phyloP scores from a whole-genome alignment of 2,329 filamentous ascomycete species.

The Hymenoscyphus repandus region DNA sequence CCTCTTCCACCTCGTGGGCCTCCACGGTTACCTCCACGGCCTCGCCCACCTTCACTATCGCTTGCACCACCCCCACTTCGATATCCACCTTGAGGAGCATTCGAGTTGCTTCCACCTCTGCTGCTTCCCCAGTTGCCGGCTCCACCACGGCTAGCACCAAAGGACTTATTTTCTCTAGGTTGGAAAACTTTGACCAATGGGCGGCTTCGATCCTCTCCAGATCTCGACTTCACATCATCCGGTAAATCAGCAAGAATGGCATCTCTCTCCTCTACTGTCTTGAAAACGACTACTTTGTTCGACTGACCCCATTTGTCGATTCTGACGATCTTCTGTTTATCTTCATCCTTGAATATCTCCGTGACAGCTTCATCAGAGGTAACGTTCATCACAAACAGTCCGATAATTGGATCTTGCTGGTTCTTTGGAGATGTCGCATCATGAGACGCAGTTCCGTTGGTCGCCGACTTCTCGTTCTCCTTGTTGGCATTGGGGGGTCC shows the following conservation, averaged over 20 bases:
- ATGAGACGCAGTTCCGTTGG: conserved; percentile 52
- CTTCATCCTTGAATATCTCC: conserved; percentile 76
- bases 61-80: conserved; percentile 74
- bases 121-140: conserved; percentile 64
- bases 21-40: conserved; percentile 52
- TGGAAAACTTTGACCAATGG: conserved; percentile 81
- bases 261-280: conserved; percentile 72
- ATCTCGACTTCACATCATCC: conserved; percentile 68
- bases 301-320: conserved; percentile 73
- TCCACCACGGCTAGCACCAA: conserved; percentile 53
- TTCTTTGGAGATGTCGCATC: conserved; percentile 55
- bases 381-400: conserved; percentile 85
- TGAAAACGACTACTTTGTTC: conserved; percentile 84
- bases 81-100: conserved; percentile 63
- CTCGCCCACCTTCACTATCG: conserved; percentile 60
- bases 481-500: conserved; percentile 40
- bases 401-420: conserved; percentile 61
- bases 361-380: conserved; percentile 78
- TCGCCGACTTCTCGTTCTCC: conserved; percentile 50
- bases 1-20: conserved; percentile 49
- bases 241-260: conserved; percentile 70
- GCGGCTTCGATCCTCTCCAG: conserved; percentile 66
- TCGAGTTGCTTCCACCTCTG: conserved; percentile 54
- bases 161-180: conserved; percentile 54
- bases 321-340: conserved; percentile 73